Evolutionary conservation across 176 grass and related monocot genomes (phyloP), one percentile per base, ranked within the genome.

Genomic region (Eleusine coracana): DNA sequence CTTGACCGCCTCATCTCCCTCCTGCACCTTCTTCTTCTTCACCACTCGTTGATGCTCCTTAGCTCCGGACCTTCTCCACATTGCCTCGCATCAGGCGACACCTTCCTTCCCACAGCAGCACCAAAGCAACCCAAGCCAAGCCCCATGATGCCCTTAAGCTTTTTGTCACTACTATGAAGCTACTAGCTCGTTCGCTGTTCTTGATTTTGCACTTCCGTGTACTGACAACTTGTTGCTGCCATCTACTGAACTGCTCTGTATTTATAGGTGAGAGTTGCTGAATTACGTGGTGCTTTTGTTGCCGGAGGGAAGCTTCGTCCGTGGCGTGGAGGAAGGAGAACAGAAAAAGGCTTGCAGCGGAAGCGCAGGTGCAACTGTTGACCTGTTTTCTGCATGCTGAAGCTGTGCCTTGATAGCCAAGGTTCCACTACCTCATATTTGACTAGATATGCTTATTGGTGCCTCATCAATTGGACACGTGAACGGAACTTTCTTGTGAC

Each of bases 221-320:
- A 62, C 11, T 45, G 10, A 45, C 58, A 3, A 25, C 59, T 62
- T 28, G 23, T 13, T 27, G 59, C 10, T 62, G 59, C 59, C 10
- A 28, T 28, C 59, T 62, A 28, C 25, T 28, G 3, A 27, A 56
- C 6, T n/a, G 54, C 20, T 21, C 4, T 23, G 8, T 45, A 15
- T 79, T 38, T 79, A 79, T 79, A 79, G 28, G 11, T 5, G 42
- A 52, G 3, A n/a, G 61, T 23, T 50, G 61, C 27, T 18, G 76
- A 46, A 15, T 29, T 11, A 14, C 21, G 15, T 1, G 60, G 21
- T 48, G 10, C 42, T 50, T 50, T 21, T 79, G 61, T 66, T 66
- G 62, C 52, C 4, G 52, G 25, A 68, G 27, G 27, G 77, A 80
- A 68, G 77, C 18, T 80, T 80, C 63, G 29, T 68, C 41, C 9